Conservation (phyloP, 2,329 filamentous ascomycete genomes). For the Fusarium subglutinans region DNA sequence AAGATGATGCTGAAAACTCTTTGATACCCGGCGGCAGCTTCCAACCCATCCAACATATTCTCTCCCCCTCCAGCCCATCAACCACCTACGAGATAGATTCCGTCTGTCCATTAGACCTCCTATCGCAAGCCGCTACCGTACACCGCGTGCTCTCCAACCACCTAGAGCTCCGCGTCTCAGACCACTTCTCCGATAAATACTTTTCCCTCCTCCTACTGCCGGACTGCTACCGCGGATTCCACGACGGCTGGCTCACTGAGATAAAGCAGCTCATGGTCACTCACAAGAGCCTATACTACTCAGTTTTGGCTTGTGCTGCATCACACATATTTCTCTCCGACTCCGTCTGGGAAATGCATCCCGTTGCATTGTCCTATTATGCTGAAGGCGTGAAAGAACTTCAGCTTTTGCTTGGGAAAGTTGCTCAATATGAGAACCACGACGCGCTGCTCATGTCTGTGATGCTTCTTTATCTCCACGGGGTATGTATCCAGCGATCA, state of each 20-base stretch:
- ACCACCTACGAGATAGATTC: neutral
- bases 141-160: constrained; percentile 17
- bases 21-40: neutral
- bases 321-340: constrained; percentile 38
- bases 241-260: constrained; percentile 43
- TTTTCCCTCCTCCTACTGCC: constrained; percentile 40
- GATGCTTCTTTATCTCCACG: constrained; percentile 40
- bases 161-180: constrained; percentile 22
- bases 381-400: constrained; percentile 33
- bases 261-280: constrained; percentile 42
- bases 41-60: fast-evolving
- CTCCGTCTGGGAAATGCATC: constrained; percentile 24
- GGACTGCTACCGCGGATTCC: constrained; percentile 43
- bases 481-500: constrained; percentile 10
- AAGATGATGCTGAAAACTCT: neutral
- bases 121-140: constrained; percentile 1
- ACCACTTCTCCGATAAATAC: constrained; percentile 36
- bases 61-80: neutral
- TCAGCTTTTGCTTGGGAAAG: constrained; percentile 17
- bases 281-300: constrained; percentile 43
- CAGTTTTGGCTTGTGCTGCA: constrained; percentile 42
- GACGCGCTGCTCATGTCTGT: constrained; percentile 40
- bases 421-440: constrained; percentile 24
- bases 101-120: neutral
- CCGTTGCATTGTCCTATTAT: constrained; percentile 37